Evolutionary conservation across 1,284 basidiomycete genomes (phyloP).

Genomic region (Fomes fomentarius): DNA sequence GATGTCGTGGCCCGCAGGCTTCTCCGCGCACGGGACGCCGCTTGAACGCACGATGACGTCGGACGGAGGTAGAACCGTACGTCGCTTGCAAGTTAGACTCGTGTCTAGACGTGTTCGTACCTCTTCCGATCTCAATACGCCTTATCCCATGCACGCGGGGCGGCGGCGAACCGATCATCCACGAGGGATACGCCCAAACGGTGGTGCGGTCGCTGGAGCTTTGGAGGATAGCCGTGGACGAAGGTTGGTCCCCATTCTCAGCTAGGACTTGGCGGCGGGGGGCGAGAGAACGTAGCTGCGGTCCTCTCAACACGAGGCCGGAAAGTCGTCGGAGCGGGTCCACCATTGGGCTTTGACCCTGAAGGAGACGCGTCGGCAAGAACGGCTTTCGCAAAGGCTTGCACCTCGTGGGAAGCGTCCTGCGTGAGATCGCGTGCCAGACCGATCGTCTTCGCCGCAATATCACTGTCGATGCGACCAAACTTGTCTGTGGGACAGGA

Average conservation of each 20-base stretch:
- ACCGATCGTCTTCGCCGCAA: conserved; percentile 17
- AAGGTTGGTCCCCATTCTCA: conserved; percentile 6
- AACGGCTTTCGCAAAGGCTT: conserved; percentile 31
- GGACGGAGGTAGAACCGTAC: conserved; percentile 14
- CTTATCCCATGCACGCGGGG: conserved; percentile 4
- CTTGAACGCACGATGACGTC: conserved; percentile 20
- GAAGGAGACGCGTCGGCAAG: conserved; percentile 9
- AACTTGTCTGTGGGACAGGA: conserved; percentile 22
- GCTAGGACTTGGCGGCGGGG: conserved; percentile 30
- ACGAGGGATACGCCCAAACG: not conserved
- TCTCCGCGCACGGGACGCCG: conserved; percentile 9
- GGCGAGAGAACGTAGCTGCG: conserved; percentile 35
- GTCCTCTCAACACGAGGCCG: conserved; percentile 21
- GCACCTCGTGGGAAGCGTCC: conserved; percentile 33
- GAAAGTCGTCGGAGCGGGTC: conserved; percentile 5
- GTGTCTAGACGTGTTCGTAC: conserved; percentile 9
- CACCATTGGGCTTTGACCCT: conserved; percentile 1
- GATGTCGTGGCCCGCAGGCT: conserved; percentile 3
- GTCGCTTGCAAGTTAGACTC: not conserved
- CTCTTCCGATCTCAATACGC: not conserved
- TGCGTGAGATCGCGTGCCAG: conserved; percentile 24
- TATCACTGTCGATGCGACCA: conserved; percentile 18
- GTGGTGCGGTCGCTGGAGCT: conserved; percentile 1
- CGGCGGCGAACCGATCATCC: conserved; percentile 7
- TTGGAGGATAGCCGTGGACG: not conserved